Evolutionary conservation across 2,329 filamentous ascomycete genomes (phyloP).

Genomic region (Calonectria pseudoturangicola): DNA sequence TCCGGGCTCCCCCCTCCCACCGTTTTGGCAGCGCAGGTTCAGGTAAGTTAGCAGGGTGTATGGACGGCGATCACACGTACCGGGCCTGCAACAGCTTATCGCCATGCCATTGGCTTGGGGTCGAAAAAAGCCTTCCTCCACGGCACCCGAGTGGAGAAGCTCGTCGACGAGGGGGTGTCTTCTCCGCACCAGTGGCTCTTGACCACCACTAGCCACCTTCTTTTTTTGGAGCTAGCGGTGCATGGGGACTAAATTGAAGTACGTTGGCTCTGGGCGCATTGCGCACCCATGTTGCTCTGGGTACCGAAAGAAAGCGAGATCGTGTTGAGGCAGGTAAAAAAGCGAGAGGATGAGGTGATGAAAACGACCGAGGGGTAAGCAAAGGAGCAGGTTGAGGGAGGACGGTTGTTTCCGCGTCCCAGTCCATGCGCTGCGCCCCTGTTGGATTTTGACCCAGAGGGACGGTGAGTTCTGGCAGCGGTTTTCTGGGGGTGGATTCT

Average conservation of each 20-base stretch:
- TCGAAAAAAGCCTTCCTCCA: constrained; percentile 4
- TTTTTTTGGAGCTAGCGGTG: constrained; percentile 30
- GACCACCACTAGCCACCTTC: constrained; percentile 32
- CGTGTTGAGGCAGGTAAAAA: constrained; percentile 6
- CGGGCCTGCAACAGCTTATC: constrained; percentile 17
- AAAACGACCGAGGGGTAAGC: constrained; percentile 12
- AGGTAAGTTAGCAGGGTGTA: constrained; percentile 26
- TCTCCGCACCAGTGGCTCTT: constrained; percentile 35
- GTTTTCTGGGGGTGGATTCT: constrained; percentile 41
- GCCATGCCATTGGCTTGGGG: constrained; percentile 20
- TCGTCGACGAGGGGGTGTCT: constrained; percentile 9
- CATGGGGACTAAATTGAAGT: constrained; percentile 28
- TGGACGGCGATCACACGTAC: constrained; percentile 36
- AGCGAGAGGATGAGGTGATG: constrained; percentile 10
- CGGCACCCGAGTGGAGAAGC: constrained; percentile 26
- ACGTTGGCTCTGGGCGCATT: constrained; percentile 24
- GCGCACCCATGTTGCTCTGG: constrained; percentile 3
- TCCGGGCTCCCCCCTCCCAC: constrained; percentile 5
- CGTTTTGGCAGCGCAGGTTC: constrained; percentile 12
- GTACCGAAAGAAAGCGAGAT: constrained; percentile 20
- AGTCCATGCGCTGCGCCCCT: not conserved
- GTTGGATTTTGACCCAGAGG: constrained; percentile 16
- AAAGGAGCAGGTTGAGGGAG: not conserved
- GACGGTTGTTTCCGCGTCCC: constrained; percentile 7
- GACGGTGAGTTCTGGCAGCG: constrained; percentile 12